phyloP scores from a whole-genome alignment of 2,329 filamentous ascomycete genomes.

The Paramyrothecium roridum region DNA sequence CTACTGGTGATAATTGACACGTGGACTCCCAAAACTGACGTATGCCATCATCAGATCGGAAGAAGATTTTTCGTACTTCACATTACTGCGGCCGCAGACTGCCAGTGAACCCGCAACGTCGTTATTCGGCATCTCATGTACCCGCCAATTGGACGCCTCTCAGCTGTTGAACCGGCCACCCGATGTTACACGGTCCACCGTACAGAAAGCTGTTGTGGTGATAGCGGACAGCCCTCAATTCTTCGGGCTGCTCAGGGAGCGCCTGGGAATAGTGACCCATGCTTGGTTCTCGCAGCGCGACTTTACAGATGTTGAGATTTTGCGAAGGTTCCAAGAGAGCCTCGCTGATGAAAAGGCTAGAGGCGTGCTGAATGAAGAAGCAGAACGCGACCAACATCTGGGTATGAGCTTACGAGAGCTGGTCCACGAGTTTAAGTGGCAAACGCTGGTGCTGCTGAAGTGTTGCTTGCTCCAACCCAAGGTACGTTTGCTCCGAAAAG shows the following conservation, averaged over 20 bases:
- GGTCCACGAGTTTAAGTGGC: slow-evolving; percentile 90
- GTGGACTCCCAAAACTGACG: neutral
- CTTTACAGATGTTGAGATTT: slow-evolving; percentile 87
- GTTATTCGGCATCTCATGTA: slow-evolving; percentile 94
- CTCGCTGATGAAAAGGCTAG: slow-evolving; percentile 65
- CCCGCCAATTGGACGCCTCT: slow-evolving; percentile 80
- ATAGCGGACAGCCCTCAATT: slow-evolving; percentile 87
- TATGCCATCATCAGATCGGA: slow-evolving; percentile 55
- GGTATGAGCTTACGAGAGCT: slow-evolving; percentile 87
- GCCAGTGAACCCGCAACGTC: slow-evolving; percentile 63
- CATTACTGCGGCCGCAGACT: slow-evolving; percentile 66
- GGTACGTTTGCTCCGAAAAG: slow-evolving; percentile 44
- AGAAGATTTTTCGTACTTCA: slow-evolving; percentile 99
- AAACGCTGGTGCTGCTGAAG: slow-evolving; percentile 92
- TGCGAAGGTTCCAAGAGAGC: slow-evolving; percentile 88
- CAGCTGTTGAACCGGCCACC: slow-evolving; percentile 73
- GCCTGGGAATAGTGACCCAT: slow-evolving; percentile 83
- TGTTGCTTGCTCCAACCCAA: slow-evolving; percentile 92
- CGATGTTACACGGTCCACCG: slow-evolving; percentile 94
- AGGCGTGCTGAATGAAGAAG: slow-evolving; percentile 58
- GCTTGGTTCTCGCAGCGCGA: slow-evolving; percentile 96
- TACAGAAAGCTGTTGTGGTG: slow-evolving; percentile 96
- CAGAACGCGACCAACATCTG: slow-evolving; percentile 81
- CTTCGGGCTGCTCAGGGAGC: slow-evolving; percentile 87
- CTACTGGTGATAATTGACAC: neutral